phyloP scores from a whole-genome alignment of 176 grass and related monocot genomes.

The Lolium multiflorum region DNA sequence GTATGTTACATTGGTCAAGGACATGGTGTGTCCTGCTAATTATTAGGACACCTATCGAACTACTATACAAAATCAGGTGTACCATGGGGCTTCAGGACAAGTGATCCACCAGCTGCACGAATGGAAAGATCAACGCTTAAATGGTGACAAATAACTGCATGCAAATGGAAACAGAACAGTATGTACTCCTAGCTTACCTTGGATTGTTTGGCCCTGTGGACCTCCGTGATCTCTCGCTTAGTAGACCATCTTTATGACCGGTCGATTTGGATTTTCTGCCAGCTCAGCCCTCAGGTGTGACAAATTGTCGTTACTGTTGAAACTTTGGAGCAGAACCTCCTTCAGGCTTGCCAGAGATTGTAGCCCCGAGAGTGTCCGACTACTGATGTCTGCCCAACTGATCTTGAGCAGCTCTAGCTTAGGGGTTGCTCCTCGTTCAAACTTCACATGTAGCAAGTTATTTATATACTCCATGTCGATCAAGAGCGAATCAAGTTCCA shows the following conservation, averaged over 20 bases:
- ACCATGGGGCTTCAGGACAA: neutral
- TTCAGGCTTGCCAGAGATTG: neutral
- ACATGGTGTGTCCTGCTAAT: no score
- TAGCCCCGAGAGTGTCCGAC: neutral
- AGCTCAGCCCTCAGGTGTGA: neutral
- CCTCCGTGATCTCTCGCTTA: neutral
- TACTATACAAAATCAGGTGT: no score
- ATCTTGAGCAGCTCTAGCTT: neutral
- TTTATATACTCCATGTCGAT: accelerated
- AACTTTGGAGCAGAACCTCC: neutral
- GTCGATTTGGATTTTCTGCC: neutral
- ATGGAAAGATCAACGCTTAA: neutral
- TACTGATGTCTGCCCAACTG: neutral
- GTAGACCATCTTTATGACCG: neutral
- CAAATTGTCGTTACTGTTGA: neutral
- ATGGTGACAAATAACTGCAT: neutral
- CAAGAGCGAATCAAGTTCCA: neutral
- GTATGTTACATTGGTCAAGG: no score
- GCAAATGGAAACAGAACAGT: neutral
- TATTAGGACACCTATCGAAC: no score
- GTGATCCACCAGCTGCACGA: neutral
- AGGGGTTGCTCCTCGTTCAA: neutral
- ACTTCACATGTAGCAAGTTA: neutral
- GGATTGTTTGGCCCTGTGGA: neutral
- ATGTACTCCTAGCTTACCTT: neutral